Base-by-base conservation (phyloP, 257 asterid genomes). In the Solanum virginianum region DNA sequence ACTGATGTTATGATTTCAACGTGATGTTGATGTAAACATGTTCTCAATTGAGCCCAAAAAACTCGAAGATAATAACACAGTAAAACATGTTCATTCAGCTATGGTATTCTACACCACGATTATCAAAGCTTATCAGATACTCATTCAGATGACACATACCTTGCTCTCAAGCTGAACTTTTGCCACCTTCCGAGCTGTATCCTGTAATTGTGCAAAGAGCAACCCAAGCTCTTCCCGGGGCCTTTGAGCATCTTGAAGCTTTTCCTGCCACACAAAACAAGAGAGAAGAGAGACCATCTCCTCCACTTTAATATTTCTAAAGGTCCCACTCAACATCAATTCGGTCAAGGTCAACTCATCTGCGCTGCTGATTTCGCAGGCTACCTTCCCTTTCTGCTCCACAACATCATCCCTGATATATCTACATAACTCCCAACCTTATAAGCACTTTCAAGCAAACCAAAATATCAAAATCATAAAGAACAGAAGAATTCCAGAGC, bases 221-320 rank as follows among this genome's bases (percentile, higher is more conserved):
- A 94, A 88, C 80, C 91, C 97, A 82, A 97, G 98, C 86, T 93
- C 98, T 54, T 94, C 98, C 43, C 93, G 89, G 32, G 99, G 99
- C 90, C 94, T 97, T 88, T 86, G 95, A 84, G 97, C 95, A 89
- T 93, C 99, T 86, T 91, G 88, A 79, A 97, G 97, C 91, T 95
- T 97, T 92, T 97, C 99, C 88, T 90, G 98, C 99, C 99, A 97
- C 62, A 95, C 97, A 84, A 95, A 97, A 88, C 99, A 97, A 65
- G 98, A 95, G 75, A 97, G 93, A 83, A 97, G 96, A 87, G 99
- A 88, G 24, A 97, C 87, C 98, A 97, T 95, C 87, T 94, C 98
- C 90, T 97, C 99, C 88, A 95, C 95, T 85, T 91, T 92, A 82
- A 92, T 55, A 87, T 94, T 98, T 86, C 92, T 93, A 70, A 97